These are phyloP conservation scores for Neurospora sp. DNA, from an alignment of 495 filamentous ascomycete species.

Conservation along the genomic window DNA sequence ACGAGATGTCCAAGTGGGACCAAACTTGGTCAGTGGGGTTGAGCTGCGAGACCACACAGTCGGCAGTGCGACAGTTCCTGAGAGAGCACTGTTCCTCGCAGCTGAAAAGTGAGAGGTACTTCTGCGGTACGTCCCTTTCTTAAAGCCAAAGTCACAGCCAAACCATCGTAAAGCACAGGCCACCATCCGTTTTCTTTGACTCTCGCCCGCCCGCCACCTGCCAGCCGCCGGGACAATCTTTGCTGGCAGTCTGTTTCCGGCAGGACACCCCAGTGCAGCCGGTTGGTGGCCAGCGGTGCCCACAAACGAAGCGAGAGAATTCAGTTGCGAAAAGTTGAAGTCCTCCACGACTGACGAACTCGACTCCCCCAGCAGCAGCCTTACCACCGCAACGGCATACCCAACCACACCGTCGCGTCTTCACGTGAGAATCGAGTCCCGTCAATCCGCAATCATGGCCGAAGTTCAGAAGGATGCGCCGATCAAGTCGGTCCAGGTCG, in stretches of 20 bases:
- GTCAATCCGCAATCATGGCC: constrained; percentile 25
- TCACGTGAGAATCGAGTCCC: constrained; percentile 1
- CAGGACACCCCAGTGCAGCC: background rate
- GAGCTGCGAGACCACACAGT: background rate
- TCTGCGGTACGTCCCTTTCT: background rate
- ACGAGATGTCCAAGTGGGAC: background rate
- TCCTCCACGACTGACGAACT: constrained; percentile 1
- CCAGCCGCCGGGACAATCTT: background rate
- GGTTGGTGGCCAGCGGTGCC: constrained; percentile 5
- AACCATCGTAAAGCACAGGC: background rate
- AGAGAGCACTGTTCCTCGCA: background rate
- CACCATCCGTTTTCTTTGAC: background rate
- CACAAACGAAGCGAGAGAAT: constrained; percentile 27
- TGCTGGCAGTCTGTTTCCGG: background rate
- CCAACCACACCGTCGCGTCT: constrained; percentile 1
- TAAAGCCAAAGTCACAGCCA: background rate
- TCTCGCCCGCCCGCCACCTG: background rate
- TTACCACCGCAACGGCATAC: background rate
- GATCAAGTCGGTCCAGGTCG: constrained; percentile 72
- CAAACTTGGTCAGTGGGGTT: background rate
- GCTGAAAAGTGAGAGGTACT: background rate
- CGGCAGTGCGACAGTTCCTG: background rate
- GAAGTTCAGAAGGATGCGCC: constrained; percentile 48
- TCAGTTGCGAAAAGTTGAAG: constrained; percentile 12
- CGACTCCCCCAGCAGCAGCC: constrained; percentile 1